Evolutionary conservation across 192 early-diverging fungal genomes (phyloP), one percentile per base, ranked within the genome.

Genomic region (Mortierella antarctica): DNA sequence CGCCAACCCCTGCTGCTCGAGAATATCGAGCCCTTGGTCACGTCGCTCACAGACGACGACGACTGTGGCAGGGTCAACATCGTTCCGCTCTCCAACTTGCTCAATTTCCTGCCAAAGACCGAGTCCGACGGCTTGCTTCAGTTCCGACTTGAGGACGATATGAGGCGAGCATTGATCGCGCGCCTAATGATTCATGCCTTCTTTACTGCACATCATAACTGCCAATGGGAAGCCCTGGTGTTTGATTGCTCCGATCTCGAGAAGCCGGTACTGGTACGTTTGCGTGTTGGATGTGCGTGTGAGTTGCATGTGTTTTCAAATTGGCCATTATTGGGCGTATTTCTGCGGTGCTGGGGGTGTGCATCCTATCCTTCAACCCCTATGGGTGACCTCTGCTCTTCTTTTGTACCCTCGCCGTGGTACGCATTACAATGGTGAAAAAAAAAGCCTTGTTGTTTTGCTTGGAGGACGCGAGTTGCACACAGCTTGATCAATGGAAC

Each of bases 1-100:
- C 76, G 69, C 15, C 76, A 79, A 49, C 69, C 76, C 1, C 46
- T 79, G 18, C 44, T 79, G 45, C 76, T 79, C 62, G 76, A 79
- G 53, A 71, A 79, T 50, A 46, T 79, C 31, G 69, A 71, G 21
- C 63, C 76, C 5, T 42, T 79, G 20, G 76, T 79, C 44, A 79
- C 76, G 2, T 62, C 45, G 11, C 58, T 79, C 6, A 79, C 76
- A 48, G 68, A 71, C 45, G 69, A 65, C 45, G 69, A 65, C 39
- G 53, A 61, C 56, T 13, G 41, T 11, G 10, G 23, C 67, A 41
- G 50, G 21, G 45, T 23, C 40, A 70, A 47, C 20, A 79, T 79
- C 21, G 76, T 79, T 9, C 76, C 76, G 1, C 63, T 79, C 21
- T 79, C 76, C 7, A 79, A 79, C 42, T 65, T 79, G 8, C 63